These are phyloP conservation scores for Zea mays DNA, from an alignment of 176 grass and related monocot genomes.

Conservation along the genomic window Zm-B73-REFERENCE-NAM-5.0 NC_050105.1:13111501-13112000, in stretches of 20 bases:
- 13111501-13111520: conserved; percentile 12
- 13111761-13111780: conserved; percentile 94
- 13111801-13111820: conserved; percentile 89
- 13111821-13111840: conserved; percentile 24
- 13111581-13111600: conserved; percentile 87
- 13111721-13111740: conserved; percentile 98
- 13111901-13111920: conserved; percentile 85
- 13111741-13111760: conserved; percentile 97
- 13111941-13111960: conserved; percentile 81
- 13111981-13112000: conserved; percentile 98
- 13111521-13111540: conserved; percentile 16
- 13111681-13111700: conserved; percentile 16
- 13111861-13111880: conserved; percentile 3
- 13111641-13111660: conserved; percentile 35
- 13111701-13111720: conserved; percentile 76
- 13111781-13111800: conserved; percentile 97
- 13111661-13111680: conserved; percentile 35
- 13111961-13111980: conserved; percentile 98
- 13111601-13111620: conserved; percentile 88
- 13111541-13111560: conserved; percentile 41
- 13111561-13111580: conserved; percentile 72
- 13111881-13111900: neutral
- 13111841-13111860: neutral
- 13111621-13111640: conserved; percentile 69
- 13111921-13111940: conserved; percentile 92